phyloP scores from a whole-genome alignment of 495 filamentous ascomycete genomes.

The Amphirosellinia nigrospora region DNA sequence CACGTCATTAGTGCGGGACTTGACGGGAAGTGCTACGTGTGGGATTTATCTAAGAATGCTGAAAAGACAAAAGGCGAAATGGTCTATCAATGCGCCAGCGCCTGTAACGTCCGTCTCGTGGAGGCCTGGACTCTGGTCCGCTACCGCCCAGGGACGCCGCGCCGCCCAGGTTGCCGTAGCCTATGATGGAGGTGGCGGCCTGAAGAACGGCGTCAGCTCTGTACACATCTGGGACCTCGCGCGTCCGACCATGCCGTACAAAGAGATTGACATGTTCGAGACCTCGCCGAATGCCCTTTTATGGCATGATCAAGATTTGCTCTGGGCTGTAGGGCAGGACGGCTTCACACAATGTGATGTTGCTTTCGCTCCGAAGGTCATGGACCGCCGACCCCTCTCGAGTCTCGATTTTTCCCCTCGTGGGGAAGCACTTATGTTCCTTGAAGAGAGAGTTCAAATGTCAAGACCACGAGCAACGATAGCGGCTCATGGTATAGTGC shows the following conservation, averaged over 20 bases:
- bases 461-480: conserved; percentile 47
- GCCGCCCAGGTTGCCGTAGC: conserved; percentile 60
- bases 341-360: conserved; percentile 92
- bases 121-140: conserved; percentile 80
- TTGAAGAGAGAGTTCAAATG: conserved; percentile 53
- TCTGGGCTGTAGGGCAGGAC: conserved; percentile 90
- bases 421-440: conserved; percentile 64
- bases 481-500: conserved; percentile 35
- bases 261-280: conserved; percentile 80
- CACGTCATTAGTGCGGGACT: conserved; percentile 84
- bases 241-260: conserved; percentile 82
- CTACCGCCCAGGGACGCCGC: conserved; percentile 66
- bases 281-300: conserved; percentile 75
- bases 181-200: conserved; percentile 55
- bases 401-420: conserved; percentile 64
- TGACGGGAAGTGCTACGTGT: conserved; percentile 86
- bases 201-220: conserved; percentile 64
- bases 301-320: conserved; percentile 87
- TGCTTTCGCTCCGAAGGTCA: conserved; percentile 77
- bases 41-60: conserved; percentile 83
- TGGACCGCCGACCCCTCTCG: conserved; percentile 72
- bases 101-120: conserved; percentile 81
- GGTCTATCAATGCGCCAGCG: conserved; percentile 61
- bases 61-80: conserved; percentile 81
- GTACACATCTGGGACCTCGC: conserved; percentile 94